A percentile compares a stretch with the other conserved stretches of the same genome.
These are phyloP conservation scores for Vaccinium macrocarpon DNA, from an alignment of 148 eudicot genomes.

Conservation along the genomic window DNA sequence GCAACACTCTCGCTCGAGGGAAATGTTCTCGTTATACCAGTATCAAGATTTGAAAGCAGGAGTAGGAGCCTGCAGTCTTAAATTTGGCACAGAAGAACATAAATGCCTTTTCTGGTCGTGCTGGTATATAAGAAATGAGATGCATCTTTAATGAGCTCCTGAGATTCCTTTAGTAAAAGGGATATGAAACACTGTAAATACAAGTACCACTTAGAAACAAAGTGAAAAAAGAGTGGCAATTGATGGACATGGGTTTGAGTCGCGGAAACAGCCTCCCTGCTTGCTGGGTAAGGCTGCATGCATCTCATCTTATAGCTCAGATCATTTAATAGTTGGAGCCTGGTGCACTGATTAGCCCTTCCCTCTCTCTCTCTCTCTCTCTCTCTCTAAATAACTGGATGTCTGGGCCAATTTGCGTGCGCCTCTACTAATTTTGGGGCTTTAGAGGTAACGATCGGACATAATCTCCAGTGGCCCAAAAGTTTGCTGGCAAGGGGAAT, in stretches of 20 bases:
- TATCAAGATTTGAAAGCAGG: background rate
- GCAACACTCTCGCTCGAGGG: background rate
- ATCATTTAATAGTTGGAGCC: background rate
- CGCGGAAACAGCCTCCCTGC: background rate
- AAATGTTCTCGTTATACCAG: background rate
- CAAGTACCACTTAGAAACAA: background rate
- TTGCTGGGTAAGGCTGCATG: background rate
- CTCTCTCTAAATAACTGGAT: too few species aligned
- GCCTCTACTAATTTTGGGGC: too few species aligned
- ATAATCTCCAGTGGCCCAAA: too few species aligned
- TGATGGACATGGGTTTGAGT: background rate
- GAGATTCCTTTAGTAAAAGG: background rate
- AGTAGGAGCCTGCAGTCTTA: background rate
- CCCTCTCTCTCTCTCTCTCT: background rate
- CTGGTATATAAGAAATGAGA: background rate
- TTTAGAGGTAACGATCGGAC: too few species aligned
- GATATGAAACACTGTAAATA: slow-evolving; percentile 11
- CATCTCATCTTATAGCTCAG: background rate
- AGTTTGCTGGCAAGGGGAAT: too few species aligned
- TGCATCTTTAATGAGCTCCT: background rate
- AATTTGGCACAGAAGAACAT: background rate
- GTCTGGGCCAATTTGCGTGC: too few species aligned
- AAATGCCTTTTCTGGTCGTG: background rate
- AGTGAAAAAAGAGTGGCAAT: background rate
- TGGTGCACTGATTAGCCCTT: background rate